Evolutionary conservation across 352 stramenopile genomes (phyloP), one percentile per base, ranked within the genome.

Genomic region (Phytophthora hibernalis): DNA sequence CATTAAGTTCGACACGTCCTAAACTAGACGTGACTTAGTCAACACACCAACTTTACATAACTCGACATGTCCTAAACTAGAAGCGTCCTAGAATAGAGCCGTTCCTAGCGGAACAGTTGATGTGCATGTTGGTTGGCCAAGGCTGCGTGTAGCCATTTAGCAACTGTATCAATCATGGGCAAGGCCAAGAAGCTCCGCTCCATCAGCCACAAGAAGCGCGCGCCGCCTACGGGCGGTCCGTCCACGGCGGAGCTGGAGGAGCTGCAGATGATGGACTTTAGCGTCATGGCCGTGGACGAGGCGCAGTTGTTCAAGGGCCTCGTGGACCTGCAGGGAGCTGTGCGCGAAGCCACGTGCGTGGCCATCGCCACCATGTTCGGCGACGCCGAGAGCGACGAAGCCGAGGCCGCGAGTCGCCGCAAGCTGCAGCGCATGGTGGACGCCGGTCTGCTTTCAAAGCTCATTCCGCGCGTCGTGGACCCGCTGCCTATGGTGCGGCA

Each of bases 181-280:
- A 94, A 94, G 72, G 83, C 87, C 54, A 96, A 96, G 87, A 96
- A 96, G 77, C 62, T 84, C 35, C 85, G 87, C n/a, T 80, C 77
- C 20, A 91, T 79, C 30, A 93, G 84, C 72, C 87, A 96, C 76
- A 94, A 94, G 82, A 94, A 92, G 70, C 76, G 81, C 51, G 68
- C 65, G 63, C 81, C 82, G 45, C 84, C 85, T 4, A 91, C 82
- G 3, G 85, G 82, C 21, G 82, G 76, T 3, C 72, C 83, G 8
- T 79, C 87, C 42, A 62, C 64, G 9, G 82, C 76, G 4, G 84
- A 96, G 70, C 56, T 92, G 9, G 76, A 90, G 21, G 82, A 90
- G 21, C 64, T 90, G 31, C 54, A 70, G 31, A 65, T 59, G 12
- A 67, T 70, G 51, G 80, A 88, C 45, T 78, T 79, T 12, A 77